Percentiles rank a stretch among this genome's conserved stretches.
Evolutionary conservation across 169 alveolate genomes (phyloP).

Genomic region (Perkinsus marinus): DNA sequence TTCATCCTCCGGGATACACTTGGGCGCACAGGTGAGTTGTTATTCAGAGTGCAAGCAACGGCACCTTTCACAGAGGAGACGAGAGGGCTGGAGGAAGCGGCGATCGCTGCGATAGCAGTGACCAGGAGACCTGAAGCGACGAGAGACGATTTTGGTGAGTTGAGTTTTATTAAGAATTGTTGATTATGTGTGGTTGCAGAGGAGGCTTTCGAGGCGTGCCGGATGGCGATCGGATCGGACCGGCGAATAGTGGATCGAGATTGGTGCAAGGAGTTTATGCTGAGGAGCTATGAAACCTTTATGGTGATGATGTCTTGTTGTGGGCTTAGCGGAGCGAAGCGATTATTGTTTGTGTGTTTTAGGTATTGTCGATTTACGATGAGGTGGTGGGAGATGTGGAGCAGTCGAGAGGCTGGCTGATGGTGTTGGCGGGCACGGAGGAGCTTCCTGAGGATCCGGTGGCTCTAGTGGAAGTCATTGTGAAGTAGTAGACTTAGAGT

Average conservation of each 20-base stretch:
- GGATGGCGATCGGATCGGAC: background rate
- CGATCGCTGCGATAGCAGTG: background rate
- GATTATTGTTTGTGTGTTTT: background rate
- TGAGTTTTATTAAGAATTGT: too few species aligned
- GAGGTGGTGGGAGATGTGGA: background rate
- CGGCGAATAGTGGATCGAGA: background rate
- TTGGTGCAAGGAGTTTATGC: background rate
- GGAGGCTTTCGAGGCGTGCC: background rate
- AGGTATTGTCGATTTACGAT: background rate
- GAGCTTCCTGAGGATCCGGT: background rate
- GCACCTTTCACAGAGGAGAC: background rate
- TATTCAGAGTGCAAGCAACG: background rate
- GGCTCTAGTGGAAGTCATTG: background rate
- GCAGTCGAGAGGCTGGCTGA: background rate
- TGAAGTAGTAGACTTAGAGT: background rate
- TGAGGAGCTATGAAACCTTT: background rate
- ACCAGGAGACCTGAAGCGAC: background rate
- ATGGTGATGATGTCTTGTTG: background rate
- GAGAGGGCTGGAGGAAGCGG: background rate
- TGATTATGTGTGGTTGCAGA: background rate
- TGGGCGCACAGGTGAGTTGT: too few species aligned
- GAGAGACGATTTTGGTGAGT: background rate
- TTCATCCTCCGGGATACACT: too few species aligned
- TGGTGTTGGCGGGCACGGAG: background rate
- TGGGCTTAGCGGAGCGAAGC: background rate